These are phyloP conservation scores for Punica granatum DNA, from an alignment of 345 rosid species.

Conservation along the genomic window DNA sequence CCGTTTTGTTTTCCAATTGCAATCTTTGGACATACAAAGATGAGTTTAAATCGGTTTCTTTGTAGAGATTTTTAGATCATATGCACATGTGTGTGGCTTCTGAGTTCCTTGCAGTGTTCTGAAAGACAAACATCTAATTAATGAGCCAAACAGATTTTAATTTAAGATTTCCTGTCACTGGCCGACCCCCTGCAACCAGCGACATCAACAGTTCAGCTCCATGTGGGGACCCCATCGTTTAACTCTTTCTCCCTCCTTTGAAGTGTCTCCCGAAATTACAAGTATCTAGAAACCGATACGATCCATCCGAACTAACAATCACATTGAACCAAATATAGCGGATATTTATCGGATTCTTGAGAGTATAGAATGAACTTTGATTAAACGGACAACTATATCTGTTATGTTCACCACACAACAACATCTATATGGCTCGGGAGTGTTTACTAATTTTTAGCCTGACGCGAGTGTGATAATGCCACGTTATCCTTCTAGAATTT, in stretches of 20 bases:
- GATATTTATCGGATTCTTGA: no score
- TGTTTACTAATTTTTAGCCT: no score
- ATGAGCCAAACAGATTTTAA: not conserved
- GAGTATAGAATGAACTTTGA: no score
- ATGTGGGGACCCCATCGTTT: slow-evolving; percentile 10
- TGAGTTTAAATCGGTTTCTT: not conserved
- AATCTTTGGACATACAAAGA: not conserved
- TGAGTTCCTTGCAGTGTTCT: not conserved
- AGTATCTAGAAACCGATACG: not conserved
- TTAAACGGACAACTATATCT: no score
- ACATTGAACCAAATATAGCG: no score
- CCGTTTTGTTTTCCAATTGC: not conserved
- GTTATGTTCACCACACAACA: no score
- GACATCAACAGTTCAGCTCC: slow-evolving; percentile 11
- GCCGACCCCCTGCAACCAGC: slow-evolving; percentile 14
- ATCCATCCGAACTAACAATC: no score
- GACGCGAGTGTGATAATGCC: no score
- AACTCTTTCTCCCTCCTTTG: no score
- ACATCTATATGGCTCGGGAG: no score
- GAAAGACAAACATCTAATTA: slow-evolving; percentile 2
- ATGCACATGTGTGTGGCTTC: slow-evolving; percentile 3
- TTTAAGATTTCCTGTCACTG: slow-evolving; percentile 1
- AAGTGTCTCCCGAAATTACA: no score
- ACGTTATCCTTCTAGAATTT: no score
- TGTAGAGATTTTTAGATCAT: not conserved